phyloP scores from a whole-genome alignment of 2,329 filamentous ascomycete species.

The Didymella keratinophila region DNA sequence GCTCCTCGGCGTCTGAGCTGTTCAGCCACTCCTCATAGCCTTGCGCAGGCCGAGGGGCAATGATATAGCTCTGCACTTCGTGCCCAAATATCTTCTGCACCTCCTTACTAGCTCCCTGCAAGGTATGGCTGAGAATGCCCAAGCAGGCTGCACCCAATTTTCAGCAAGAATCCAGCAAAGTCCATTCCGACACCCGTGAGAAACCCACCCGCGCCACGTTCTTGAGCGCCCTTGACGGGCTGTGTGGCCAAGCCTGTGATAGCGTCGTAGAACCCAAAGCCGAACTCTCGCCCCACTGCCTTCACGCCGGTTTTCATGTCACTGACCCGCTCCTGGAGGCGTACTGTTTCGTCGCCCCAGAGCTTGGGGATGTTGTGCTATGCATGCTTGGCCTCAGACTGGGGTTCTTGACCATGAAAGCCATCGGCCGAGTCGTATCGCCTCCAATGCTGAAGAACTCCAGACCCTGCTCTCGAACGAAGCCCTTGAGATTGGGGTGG shows the following conservation, averaged over 20 bases:
- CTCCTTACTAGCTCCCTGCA: conserved; percentile 30
- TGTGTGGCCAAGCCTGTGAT: conserved; percentile 33
- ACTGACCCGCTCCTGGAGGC: conserved; percentile 27
- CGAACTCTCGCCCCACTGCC: conserved; percentile 34
- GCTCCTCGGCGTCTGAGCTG: conserved; percentile 25
- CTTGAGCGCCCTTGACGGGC: conserved; percentile 29
- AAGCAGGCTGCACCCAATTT: conserved; percentile 31
- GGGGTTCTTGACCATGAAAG: conserved; percentile 60
- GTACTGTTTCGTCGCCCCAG: conserved; percentile 34
- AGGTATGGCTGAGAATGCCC: conserved; percentile 27
- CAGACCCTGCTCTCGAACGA: background rate
- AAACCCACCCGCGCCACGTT: conserved; percentile 34
- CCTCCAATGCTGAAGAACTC: conserved; percentile 50
- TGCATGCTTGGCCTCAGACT: conserved; percentile 38
- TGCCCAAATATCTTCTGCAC: conserved; percentile 15
- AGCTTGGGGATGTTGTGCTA: conserved; percentile 32
- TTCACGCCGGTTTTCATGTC: conserved; percentile 30
- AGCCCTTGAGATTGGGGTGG: background rate
- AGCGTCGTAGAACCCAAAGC: conserved; percentile 35
- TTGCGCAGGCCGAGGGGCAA: conserved; percentile 27
- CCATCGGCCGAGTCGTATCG: conserved; percentile 54
- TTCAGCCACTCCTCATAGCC: conserved; percentile 31
- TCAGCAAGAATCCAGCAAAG: conserved; percentile 34
- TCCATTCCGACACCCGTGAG: conserved; percentile 38
- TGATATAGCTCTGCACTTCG: conserved; percentile 22